Conservation (phyloP, 495 filamentous ascomycete species). For the Penicillium verhagenii region DNA sequence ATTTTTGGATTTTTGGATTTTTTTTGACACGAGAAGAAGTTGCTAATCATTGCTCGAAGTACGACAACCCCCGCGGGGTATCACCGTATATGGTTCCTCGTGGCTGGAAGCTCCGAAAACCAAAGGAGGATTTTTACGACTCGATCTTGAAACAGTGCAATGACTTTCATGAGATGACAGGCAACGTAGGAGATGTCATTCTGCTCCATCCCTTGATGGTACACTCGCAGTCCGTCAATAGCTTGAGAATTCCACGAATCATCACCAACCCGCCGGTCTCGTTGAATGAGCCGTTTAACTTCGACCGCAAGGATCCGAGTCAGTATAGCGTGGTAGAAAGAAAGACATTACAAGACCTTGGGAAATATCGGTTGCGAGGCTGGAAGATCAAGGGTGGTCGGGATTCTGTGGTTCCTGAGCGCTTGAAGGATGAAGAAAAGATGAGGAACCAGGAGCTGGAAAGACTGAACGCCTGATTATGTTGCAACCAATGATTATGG, state of each 20-base stretch:
- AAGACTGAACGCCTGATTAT: slow-evolving; percentile 5
- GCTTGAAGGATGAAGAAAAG: slow-evolving; percentile 39
- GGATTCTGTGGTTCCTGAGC: slow-evolving; percentile 47
- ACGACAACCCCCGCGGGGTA: slow-evolving; percentile 67
- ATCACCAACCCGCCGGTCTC: slow-evolving; percentile 73
- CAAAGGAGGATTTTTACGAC: slow-evolving; percentile 53
- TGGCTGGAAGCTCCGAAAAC: slow-evolving; percentile 37
- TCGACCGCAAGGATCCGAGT: slow-evolving; percentile 55
- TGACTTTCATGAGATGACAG: slow-evolving; percentile 65
- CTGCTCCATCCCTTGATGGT: slow-evolving; percentile 74
- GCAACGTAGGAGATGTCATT: slow-evolving; percentile 63
- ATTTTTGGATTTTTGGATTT: too few species aligned
- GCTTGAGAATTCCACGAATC: slow-evolving; percentile 56
- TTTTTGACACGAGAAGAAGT: background rate
- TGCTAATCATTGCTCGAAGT: slow-evolving; percentile 15
- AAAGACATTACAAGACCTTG: slow-evolving; percentile 61
- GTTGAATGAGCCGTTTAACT: slow-evolving; percentile 61
- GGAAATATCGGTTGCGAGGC: slow-evolving; percentile 54
- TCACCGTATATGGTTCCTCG: slow-evolving; percentile 63
- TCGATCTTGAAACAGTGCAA: slow-evolving; percentile 45
- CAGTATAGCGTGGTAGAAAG: slow-evolving; percentile 67
- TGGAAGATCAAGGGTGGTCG: slow-evolving; percentile 62
- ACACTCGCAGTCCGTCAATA: slow-evolving; percentile 63
- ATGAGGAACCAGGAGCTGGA: slow-evolving; percentile 35
- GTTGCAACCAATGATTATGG: too few species aligned